Conservation (phyloP, 371 early-diverging fungal species). For the Mortierella sp. region DNA sequence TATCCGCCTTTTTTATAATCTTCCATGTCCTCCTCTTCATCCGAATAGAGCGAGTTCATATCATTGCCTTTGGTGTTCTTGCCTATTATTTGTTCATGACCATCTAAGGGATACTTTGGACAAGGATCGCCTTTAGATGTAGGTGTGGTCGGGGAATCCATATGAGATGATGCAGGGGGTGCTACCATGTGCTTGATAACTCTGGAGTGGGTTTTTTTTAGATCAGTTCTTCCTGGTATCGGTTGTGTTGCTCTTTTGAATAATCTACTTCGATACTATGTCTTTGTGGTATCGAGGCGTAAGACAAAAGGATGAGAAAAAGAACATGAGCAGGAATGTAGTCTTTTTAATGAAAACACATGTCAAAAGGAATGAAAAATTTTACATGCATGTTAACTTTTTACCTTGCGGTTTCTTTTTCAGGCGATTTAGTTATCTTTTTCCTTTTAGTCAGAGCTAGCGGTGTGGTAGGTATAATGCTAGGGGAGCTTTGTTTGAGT, state of each 20-base stretch:
- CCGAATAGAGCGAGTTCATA: constrained; percentile 54
- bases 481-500: too few relatives aligned
- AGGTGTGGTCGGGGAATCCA: constrained; percentile 8
- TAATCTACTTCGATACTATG: background rate
- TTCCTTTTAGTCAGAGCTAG: too few relatives aligned
- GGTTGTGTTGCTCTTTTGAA: background rate
- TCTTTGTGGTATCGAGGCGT: too few relatives aligned
- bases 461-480: too few relatives aligned
- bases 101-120: background rate
- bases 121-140: background rate
- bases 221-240: background rate
- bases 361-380: too few relatives aligned
- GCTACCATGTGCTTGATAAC: constrained; percentile 4
- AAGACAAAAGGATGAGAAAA: too few relatives aligned
- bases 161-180: background rate
- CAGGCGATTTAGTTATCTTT: too few relatives aligned
- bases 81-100: constrained; percentile 3
- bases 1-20: constrained; percentile 95
- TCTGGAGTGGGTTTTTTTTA: background rate
- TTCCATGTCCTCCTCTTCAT: constrained; percentile 90
- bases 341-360: too few relatives aligned
- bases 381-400: too few relatives aligned
- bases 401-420: too few relatives aligned
- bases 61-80: constrained; percentile 30
- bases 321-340: too few relatives aligned